Conservation (phyloP, 305 asterid species). For the Rubia tinctorum region DNA sequence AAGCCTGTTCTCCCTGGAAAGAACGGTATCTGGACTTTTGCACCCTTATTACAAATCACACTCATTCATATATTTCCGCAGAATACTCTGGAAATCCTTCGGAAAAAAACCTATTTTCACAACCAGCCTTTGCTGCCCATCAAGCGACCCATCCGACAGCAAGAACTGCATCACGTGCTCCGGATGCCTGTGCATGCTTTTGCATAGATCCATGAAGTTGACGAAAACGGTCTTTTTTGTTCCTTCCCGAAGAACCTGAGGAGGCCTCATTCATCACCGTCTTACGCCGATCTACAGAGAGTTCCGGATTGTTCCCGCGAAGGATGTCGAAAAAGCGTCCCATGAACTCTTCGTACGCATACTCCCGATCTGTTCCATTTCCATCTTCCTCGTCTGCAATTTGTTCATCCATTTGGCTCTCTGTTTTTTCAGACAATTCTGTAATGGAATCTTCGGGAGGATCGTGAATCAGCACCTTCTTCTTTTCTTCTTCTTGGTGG, state of each 20-base stretch:
- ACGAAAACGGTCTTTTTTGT: slow-evolving; percentile 34
- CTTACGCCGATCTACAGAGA: slow-evolving; percentile 66
- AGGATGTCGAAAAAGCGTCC: slow-evolving; percentile 43
- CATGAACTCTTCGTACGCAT: too few species aligned
- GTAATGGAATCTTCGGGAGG: too few species aligned
- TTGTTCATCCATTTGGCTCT: too few species aligned
- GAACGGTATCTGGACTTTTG: slow-evolving; percentile 87
- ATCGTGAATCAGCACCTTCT: too few species aligned
- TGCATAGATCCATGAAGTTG: slow-evolving; percentile 44
- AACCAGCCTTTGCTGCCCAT: slow-evolving; percentile 83
- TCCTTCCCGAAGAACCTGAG: slow-evolving; percentile 44
- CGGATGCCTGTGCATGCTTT: slow-evolving; percentile 87
- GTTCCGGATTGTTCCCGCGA: slow-evolving; percentile 87
- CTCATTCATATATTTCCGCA: slow-evolving; percentile 77
- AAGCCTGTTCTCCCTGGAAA: slow-evolving; percentile 79
- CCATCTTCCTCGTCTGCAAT: too few species aligned
- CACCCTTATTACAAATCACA: slow-evolving; percentile 88
- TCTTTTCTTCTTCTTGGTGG: too few species aligned
- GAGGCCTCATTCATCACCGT: slow-evolving; percentile 47
- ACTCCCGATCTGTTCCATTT: too few species aligned
- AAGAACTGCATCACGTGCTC: slow-evolving; percentile 91
- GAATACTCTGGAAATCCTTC: slow-evolving; percentile 85
- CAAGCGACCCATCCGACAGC: slow-evolving; percentile 95
- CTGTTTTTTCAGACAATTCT: too few species aligned
- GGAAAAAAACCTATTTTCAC: slow-evolving; percentile 90